Evolutionary conservation across 2,329 filamentous ascomycete genomes (phyloP), one percentile per base, ranked within the genome.

Genomic region (Sclerotinia nivalis): DNA sequence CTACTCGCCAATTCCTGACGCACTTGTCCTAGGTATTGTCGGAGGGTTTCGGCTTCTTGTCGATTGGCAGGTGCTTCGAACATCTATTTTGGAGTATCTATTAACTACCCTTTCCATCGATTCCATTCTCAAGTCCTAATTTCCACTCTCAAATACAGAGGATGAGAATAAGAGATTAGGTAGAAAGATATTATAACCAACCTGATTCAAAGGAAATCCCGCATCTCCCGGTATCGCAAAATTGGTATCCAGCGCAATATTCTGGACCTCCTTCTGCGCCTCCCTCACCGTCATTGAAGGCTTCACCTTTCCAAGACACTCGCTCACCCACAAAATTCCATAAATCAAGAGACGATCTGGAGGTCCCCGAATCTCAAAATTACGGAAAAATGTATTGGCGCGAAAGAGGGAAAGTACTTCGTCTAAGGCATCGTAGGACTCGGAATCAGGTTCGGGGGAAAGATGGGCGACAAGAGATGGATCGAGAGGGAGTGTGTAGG

Each of bases 371-470:
- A 98, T 97, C 85, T 98, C 96, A 78, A 99, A 99, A 86, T 98
- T 99, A 78, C 96, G 92, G 87, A 98, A 99, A 82, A 99, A 95
- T 71, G 95, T 97, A 85, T 99, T 98, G 77, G 96, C 95, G 74
- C 96, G 93, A 87, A 98, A 99, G 64, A 98, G 88, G 18, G 90
- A 87, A 69, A 99, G 87, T 66, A 96, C 89, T 84, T 99, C 96
- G 83, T 99, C 96, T 69, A 98, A 87, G 72, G 96, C 92, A 84
- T 99, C 96, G 85, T 98, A 98, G 78, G 91, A 94, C 81, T 97
- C 93, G 81, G 89, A 90, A 80, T 96, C 93, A 64, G 93, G 91
- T 80, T 97, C 93, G 76, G 84, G 90, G 76, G 84, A 88, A 13
- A 76, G 78, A 73, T 83, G 80, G 56, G 82, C 77, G 49, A 83